A percentile compares a stretch with the other conserved stretches of the same genome.
Evolutionary conservation across 179 eudicot genomes (phyloP).

Genomic region (Drosera spatulata): DNA sequence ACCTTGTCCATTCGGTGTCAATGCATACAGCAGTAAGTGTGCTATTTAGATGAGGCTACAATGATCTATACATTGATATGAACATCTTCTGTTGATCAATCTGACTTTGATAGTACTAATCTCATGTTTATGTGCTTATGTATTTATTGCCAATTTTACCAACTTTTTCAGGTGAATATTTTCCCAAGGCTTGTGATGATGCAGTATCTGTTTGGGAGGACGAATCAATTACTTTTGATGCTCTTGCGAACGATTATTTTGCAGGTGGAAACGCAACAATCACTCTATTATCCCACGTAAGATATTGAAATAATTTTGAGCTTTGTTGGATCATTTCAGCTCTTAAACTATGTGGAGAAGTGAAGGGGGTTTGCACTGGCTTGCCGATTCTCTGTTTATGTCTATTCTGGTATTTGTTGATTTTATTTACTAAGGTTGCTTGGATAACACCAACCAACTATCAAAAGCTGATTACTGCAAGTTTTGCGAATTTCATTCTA

Average conservation of each 20-base stretch:
- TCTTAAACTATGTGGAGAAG: not conserved
- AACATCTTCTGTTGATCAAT: not conserved
- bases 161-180: constrained; percentile 59
- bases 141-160: not conserved
- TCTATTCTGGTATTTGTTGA: no score
- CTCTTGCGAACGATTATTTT: constrained; percentile 64
- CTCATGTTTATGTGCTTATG: not conserved
- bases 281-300: constrained; percentile 48
- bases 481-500: not conserved
- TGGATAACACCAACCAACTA: no score
- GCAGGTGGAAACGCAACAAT: constrained; percentile 49
- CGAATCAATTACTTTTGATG: constrained; percentile 63
- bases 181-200: constrained; percentile 64
- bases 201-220: constrained; percentile 76
- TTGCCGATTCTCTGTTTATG: no score
- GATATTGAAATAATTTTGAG: constrained; percentile 7
- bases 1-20: constrained; percentile 74
- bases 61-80: no score
- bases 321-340: not conserved
- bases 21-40: constrained; percentile 66
- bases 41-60: not conserved
- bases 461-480: not conserved
- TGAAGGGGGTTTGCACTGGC: no score
- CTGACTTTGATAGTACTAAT: not conserved
- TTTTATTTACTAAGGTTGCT: no score